phyloP scores from a whole-genome alignment of 768 basidiomycete genomes.

The Leccinum broughii region DNA sequence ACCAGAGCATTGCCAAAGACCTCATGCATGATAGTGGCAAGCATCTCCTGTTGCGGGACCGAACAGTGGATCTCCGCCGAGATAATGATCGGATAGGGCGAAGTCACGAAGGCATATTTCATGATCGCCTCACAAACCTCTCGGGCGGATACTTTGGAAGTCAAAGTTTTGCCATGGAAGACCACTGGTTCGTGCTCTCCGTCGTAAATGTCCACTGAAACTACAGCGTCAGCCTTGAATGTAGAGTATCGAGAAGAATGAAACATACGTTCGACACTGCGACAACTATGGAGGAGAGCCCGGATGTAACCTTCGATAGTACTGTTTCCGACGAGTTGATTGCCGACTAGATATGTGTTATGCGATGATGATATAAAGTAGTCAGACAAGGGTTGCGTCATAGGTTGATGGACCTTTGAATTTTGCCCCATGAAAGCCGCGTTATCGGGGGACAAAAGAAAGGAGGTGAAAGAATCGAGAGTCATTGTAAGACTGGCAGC shows the following conservation, averaged over 20 bases:
- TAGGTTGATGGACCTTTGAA: slow-evolving; percentile 67
- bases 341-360: slow-evolving; percentile 88
- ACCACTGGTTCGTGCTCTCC: slow-evolving; percentile 83
- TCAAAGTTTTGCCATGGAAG: slow-evolving; percentile 88
- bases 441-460: slow-evolving; percentile 82
- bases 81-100: slow-evolving; percentile 90
- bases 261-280: slow-evolving; percentile 90
- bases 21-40: slow-evolving; percentile 72
- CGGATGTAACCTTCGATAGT: slow-evolving; percentile 93
- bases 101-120: slow-evolving; percentile 88
- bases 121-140: slow-evolving; percentile 82
- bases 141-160: slow-evolving; percentile 76
- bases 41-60: slow-evolving; percentile 72
- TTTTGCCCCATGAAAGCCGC: slow-evolving; percentile 55
- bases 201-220: slow-evolving; percentile 87
- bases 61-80: slow-evolving; percentile 91
- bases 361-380: slow-evolving; percentile 91
- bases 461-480: slow-evolving; percentile 69
- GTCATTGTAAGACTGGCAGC: slow-evolving; percentile 36
- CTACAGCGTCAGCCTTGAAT: not conserved
- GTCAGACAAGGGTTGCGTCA: slow-evolving; percentile 84
- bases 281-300: slow-evolving; percentile 83
- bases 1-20: slow-evolving; percentile 59
- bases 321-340: slow-evolving; percentile 84
- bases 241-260: not conserved